Evolutionary conservation across 2,329 filamentous ascomycete species (phyloP), one percentile per base, ranked within the genome.

Genomic region (Paecilomyces dactylethromorphus): DNA sequence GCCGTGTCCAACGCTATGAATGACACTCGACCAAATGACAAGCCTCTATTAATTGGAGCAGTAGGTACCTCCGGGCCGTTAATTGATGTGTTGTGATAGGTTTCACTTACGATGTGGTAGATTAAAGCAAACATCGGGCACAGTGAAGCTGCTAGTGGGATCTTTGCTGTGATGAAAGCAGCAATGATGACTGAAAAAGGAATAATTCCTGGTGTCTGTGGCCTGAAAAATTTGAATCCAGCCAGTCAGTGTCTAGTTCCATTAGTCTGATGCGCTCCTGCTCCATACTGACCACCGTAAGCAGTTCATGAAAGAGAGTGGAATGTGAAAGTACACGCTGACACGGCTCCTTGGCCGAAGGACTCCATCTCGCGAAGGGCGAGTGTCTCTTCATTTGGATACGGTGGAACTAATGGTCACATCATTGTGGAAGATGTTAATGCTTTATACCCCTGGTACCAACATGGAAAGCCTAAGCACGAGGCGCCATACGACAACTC

Each of bases 61-160:
- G n/a, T n/a, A n/a, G n/a, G n/a, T n/a, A n/a, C n/a, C n/a, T n/a
- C n/a, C n/a, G n/a, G n/a, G n/a, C n/a, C n/a, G n/a, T n/a, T n/a
- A n/a, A n/a, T n/a, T n/a, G n/a, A n/a, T n/a, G n/a, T n/a, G n/a
- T n/a, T n/a, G n/a, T n/a, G n/a, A n/a, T n/a, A n/a, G n/a, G n/a
- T n/a, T n/a, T n/a, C n/a, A n/a, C n/a, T n/a, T n/a, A n/a, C n/a
- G n/a, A n/a, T n/a, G n/a, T n/a, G n/a, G n/a, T n/a, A n/a, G 26
- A 62, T 76, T 26, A 77, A 78, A 60, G 66, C 72, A 4, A 75
- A 76, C 50, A 58, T 79, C 13, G 80, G 80, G 0, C 81, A 83
- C 59, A 64, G 66, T 0, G 80, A 81, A 62, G 74, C 71, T 0
- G 77, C 79, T 0, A 73, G 75, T 1, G 81, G 79, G 0, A 55